Evolutionary conservation across 805 yeast species (phyloP).

Genomic region (Kodamaea hsintzibuensis): DNA sequence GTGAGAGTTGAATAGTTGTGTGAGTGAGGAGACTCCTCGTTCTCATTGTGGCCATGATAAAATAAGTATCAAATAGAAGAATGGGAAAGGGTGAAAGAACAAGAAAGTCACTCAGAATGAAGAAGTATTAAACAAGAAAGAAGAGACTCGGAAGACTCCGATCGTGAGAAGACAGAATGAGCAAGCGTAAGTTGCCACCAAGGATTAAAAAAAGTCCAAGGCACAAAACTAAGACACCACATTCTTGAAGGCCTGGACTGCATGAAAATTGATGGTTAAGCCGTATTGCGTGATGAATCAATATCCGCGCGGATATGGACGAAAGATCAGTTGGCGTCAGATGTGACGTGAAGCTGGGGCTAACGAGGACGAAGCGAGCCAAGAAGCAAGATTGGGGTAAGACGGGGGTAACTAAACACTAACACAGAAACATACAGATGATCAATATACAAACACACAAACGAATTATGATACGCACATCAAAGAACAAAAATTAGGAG

Average conservation of each 20-base stretch:
- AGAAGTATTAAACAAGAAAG: not conserved
- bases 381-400: too few species aligned
- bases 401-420: too few species aligned
- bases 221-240: not conserved
- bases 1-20: too few species aligned
- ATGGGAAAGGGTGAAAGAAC: not conserved
- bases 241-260: not conserved
- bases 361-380: too few species aligned
- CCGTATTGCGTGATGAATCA: not conserved
- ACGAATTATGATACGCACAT: not conserved
- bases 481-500: not conserved
- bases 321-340: too few species aligned
- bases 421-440: too few species aligned
- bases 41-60: too few species aligned
- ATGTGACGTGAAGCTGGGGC: too few species aligned
- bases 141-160: not conserved
- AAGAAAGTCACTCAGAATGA: too few species aligned
- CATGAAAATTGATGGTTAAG: not conserved
- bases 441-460: too few species aligned
- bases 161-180: not conserved
- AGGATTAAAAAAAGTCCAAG: too few species aligned
- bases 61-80: not conserved
- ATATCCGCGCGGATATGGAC: not conserved
- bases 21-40: too few species aligned
- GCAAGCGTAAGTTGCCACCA: not conserved